phyloP scores from a whole-genome alignment of 345 rosid genomes.

The Geranium brycei region DNA sequence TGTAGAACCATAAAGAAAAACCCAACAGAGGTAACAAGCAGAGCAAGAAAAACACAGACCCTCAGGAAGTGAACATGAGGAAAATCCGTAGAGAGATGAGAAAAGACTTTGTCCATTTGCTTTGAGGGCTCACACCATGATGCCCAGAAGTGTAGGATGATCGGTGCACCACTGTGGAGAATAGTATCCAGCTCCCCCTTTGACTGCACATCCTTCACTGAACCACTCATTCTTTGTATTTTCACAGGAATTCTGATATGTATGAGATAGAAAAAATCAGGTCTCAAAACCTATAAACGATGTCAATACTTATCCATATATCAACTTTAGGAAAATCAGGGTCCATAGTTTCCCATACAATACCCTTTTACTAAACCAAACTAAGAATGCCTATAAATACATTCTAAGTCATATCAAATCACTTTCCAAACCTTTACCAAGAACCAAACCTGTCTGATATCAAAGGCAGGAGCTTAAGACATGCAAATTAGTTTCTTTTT shows the following conservation, averaged over 20 bases:
- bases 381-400: too few species aligned
- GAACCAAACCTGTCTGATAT: too few species aligned
- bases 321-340: neutral
- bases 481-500: too few species aligned
- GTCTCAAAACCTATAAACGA: neutral
- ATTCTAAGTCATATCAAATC: too few species aligned
- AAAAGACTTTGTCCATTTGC: conserved; percentile 95
- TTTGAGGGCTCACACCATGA: conserved; percentile 98
- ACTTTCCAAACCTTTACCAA: too few species aligned
- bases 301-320: neutral
- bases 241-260: neutral
- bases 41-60: conserved; percentile 24
- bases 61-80: conserved; percentile 66
- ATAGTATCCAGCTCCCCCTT: conserved; percentile 67
- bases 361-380: too few species aligned
- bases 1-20: neutral
- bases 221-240: conserved; percentile 37
- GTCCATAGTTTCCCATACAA: too few species aligned
- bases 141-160: conserved; percentile 87
- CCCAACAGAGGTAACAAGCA: neutral
- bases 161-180: conserved; percentile 36
- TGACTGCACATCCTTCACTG: conserved; percentile 74
- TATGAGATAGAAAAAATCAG: neutral
- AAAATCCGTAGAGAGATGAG: conserved; percentile 84
- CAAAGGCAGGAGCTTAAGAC: too few species aligned